These are phyloP conservation scores for Ophiorrhiza pumila DNA, from an alignment of 257 asterid genomes.

Conservation along the genomic window DNA sequence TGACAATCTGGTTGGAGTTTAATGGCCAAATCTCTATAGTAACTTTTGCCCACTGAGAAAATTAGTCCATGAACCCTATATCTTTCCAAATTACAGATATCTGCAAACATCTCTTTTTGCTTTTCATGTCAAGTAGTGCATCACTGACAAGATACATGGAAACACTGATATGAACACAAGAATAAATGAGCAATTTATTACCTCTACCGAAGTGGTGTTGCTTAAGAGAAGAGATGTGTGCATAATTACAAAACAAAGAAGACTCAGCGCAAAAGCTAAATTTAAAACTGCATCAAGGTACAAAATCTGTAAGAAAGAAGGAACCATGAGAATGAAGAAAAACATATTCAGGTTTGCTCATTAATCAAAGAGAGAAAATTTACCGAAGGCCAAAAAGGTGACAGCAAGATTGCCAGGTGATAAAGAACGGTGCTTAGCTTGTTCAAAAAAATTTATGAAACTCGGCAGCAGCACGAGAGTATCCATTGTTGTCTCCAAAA, in stretches of 20 bases:
- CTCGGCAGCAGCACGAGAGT: slow-evolving; percentile 77
- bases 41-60: neutral
- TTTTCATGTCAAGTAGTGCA: neutral
- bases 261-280: slow-evolving; percentile 82
- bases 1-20: neutral
- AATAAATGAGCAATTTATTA: slow-evolving; percentile 6
- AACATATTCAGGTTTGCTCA: slow-evolving; percentile 7
- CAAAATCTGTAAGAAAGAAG: slow-evolving; percentile 63
- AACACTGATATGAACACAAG: neutral
- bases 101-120: neutral
- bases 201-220: slow-evolving; percentile 92
- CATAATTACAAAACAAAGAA: slow-evolving; percentile 79
- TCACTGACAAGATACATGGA: neutral
- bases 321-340: slow-evolving; percentile 42
- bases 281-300: slow-evolving; percentile 88
- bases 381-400: slow-evolving; percentile 85
- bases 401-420: slow-evolving; percentile 72
- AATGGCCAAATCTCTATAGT: neutral
- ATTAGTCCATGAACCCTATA: neutral
- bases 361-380: slow-evolving; percentile 17
- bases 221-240: slow-evolving; percentile 61
- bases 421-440: slow-evolving; percentile 44
- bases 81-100: neutral
- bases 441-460: slow-evolving; percentile 56
- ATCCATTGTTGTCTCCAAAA: slow-evolving; percentile 68